Conservation (phyloP, 2,329 filamentous ascomycete genomes). For the Purpureocillium takamizusanense region DNA sequence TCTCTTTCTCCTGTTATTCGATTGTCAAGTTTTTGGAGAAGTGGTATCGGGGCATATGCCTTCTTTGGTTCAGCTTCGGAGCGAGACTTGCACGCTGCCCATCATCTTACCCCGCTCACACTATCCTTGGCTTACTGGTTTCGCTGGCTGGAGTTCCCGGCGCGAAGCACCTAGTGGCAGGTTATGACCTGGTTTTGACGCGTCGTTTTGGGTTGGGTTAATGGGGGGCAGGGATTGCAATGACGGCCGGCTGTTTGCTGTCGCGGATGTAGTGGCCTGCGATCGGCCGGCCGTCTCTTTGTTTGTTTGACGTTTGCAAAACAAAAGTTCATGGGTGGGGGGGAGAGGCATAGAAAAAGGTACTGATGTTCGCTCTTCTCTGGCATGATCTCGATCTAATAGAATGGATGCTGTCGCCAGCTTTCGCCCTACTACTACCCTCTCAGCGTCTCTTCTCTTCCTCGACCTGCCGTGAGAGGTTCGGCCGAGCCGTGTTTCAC, state of each 20-base stretch:
- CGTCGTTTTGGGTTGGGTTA: neutral
- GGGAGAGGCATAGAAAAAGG: slow-evolving; percentile 5
- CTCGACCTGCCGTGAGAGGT: neutral
- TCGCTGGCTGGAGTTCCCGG: no score
- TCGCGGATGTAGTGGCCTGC: no score
- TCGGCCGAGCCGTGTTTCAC: no score
- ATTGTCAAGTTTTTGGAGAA: neutral
- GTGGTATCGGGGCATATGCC: neutral
- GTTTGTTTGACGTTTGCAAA: neutral
- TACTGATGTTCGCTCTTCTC: neutral
- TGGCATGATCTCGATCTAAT: slow-evolving; percentile 4
- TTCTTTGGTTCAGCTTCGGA: neutral
- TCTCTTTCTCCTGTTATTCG: slow-evolving; percentile 1
- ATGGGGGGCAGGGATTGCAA: neutral
- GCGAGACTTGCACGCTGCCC: neutral
- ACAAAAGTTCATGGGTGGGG: slow-evolving; percentile 7
- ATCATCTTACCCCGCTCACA: no score
- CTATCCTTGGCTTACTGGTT: no score
- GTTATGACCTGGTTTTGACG: no score
- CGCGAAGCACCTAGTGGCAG: no score
- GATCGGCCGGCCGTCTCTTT: neutral
- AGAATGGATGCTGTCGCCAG: slow-evolving; percentile 9
- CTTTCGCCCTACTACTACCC: slow-evolving; percentile 1
- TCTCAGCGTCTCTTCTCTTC: slow-evolving; percentile 2
- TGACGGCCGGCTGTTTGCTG: no score